phyloP scores from a whole-genome alignment of 2,329 filamentous ascomycete genomes.

The Phaeosphaeriaceae sp. region DNA sequence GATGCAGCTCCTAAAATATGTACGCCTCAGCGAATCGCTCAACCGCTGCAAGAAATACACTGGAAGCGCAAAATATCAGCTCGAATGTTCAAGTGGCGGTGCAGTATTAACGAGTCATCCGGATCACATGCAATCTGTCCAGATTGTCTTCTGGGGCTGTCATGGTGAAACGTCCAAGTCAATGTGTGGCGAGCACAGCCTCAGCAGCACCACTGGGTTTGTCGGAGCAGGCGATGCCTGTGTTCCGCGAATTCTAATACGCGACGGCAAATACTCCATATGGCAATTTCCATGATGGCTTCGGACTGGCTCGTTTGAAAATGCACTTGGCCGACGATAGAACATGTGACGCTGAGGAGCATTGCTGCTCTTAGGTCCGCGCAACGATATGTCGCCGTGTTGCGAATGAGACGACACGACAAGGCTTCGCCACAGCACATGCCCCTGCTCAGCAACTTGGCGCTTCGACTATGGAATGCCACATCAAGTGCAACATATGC shows the following conservation, averaged over 20 bases:
- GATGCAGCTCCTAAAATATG: conserved; percentile 39
- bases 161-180: conserved; percentile 17
- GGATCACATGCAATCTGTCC: conserved; percentile 30
- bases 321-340: conserved; percentile 9
- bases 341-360: conserved; percentile 14
- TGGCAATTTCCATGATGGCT: background rate
- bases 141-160: conserved; percentile 19
- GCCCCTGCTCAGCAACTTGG: background rate
- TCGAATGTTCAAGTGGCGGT: conserved; percentile 33
- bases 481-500: background rate
- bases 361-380: conserved; percentile 11
- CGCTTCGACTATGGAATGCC: conserved; percentile 5
- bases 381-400: conserved; percentile 3
- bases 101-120: conserved; percentile 24
- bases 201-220: conserved; percentile 11
- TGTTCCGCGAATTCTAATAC: conserved; percentile 4
- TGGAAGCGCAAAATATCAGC: conserved; percentile 13
- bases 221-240: conserved; percentile 10
- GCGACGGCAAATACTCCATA: background rate
- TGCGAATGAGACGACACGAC: conserved; percentile 7
- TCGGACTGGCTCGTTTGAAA: background rate
- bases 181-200: conserved; percentile 34
- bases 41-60: conserved; percentile 18
- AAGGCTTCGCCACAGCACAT: background rate
- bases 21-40: conserved; percentile 30